phyloP scores from a whole-genome alignment of 2,329 filamentous ascomycete genomes.

The Alternaria tenuissima region DNA sequence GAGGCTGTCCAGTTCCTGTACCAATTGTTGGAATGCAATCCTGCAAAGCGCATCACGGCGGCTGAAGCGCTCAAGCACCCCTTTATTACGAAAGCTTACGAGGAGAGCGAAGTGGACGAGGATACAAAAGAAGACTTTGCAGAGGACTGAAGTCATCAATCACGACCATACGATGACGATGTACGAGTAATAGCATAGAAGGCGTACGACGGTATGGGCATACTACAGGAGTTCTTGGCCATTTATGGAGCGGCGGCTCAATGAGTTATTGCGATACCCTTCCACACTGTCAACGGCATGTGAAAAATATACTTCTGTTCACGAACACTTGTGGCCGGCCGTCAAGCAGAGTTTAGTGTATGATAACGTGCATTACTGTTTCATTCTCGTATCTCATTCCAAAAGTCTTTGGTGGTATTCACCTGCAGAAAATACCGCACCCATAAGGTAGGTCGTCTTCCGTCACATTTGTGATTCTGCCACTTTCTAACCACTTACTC shows the following conservation, averaged over 20 bases:
- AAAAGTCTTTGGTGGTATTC: not conserved
- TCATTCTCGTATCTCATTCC: not conserved
- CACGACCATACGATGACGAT: slow-evolving; percentile 24
- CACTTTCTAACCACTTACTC: not conserved
- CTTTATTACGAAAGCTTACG: slow-evolving; percentile 62
- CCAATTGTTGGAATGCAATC: slow-evolving; percentile 78
- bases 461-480: not conserved
- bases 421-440: not conserved
- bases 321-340: not conserved
- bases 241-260: slow-evolving; percentile 25
- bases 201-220: slow-evolving; percentile 35
- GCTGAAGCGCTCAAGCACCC: slow-evolving; percentile 76
- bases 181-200: slow-evolving; percentile 32
- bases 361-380: not conserved
- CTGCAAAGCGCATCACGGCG: slow-evolving; percentile 75
- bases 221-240: slow-evolving; percentile 41
- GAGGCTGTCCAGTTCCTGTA: slow-evolving; percentile 76
- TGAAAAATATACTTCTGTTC: not conserved
- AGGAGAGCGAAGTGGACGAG: slow-evolving; percentile 43
- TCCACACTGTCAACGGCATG: slow-evolving; percentile 8
- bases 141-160: slow-evolving; percentile 27
- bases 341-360: not conserved
- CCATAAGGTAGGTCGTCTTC: not conserved
- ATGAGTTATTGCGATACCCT: slow-evolving; percentile 45
- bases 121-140: slow-evolving; percentile 44